Base-by-base conservation (phyloP, 108 stramenopile species). In the Pseudonitzschia pungens region DNA sequence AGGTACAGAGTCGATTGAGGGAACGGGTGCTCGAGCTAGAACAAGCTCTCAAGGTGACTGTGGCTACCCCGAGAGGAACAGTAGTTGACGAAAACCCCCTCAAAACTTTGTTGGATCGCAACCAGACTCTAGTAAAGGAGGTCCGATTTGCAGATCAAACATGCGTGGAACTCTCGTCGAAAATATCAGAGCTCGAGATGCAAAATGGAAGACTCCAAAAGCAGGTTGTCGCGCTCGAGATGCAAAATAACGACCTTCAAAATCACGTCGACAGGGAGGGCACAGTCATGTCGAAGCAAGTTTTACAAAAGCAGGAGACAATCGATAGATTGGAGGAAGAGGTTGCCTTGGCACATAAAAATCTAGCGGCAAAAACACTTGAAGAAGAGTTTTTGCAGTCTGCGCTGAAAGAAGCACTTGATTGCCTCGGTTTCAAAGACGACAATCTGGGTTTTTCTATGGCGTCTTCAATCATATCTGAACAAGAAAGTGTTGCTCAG, bases 101-200 rank as follows among this genome's bases (percentile, higher is more conserved):
- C 58, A 76, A 78, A 42, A 71, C 79, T 6, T 77, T 94, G 40
- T 65, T 74, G 71, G 81, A 91, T 58, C 87, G 93, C n/a, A 88
- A 91, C 65, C 79, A 91, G 50, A 89, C 87, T 31, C 76, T 94
- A 12, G 86, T 88, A 42, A 91, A 86, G 68, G 93, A 94, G 76
- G 89, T 94, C 20, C 80, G 90, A 5, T 94, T 94, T 71, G 90
- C 90, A 5, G 93, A 92, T 76, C 88, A 91, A 71, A 92, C 93
- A 14, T 94, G 93, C 73, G 88, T 94, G 14, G 93, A 91, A 69
- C 74, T 94, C 14, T 77, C 78, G 15, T 41, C 74, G 18, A 71
- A 73, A 36, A 65, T 80, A 2, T 29, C 70, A 7, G 76, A 72
- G 14, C 60, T 82, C 21, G 72, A 85, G 59, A 72, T 27, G 27